Evolutionary conservation across 495 filamentous ascomycete species (phyloP).

Genomic region (Trichodelitschia bisporula): DNA sequence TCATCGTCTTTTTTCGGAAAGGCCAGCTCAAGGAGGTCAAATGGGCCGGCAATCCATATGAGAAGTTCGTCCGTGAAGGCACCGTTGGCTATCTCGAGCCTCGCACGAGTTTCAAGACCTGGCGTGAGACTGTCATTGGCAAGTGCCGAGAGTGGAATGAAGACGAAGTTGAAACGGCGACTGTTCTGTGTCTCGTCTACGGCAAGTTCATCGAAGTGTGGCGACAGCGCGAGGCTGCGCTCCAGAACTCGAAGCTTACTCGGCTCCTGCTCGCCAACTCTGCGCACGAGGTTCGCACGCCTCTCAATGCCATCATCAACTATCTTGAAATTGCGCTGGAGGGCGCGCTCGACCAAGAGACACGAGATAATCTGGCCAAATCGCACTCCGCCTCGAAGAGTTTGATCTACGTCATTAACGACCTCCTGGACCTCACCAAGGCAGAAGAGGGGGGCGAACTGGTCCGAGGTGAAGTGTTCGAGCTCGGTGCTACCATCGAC

Average conservation of each 20-base stretch:
- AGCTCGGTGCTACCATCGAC: slow-evolving; percentile 42
- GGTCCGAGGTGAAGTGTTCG: slow-evolving; percentile 61
- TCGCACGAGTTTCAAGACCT: slow-evolving; percentile 49
- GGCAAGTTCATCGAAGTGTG: slow-evolving; percentile 84
- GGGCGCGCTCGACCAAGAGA: slow-evolving; percentile 56
- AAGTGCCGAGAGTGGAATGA: slow-evolving; percentile 55
- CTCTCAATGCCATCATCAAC: slow-evolving; percentile 89
- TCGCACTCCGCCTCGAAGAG: slow-evolving; percentile 94
- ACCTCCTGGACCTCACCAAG: slow-evolving; percentile 79
- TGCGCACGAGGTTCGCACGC: slow-evolving; percentile 84
- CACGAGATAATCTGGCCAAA: slow-evolving; percentile 61
- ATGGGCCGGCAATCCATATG: slow-evolving; percentile 89
- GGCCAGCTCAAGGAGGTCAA: slow-evolving; percentile 57
- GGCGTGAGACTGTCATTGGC: slow-evolving; percentile 52
- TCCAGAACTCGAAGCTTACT: slow-evolving; percentile 65
- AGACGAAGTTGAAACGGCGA: slow-evolving; percentile 64
- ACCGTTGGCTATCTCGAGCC: slow-evolving; percentile 50
- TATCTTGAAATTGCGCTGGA: slow-evolving; percentile 88
- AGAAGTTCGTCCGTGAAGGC: slow-evolving; percentile 43
- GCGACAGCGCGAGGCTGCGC: slow-evolving; percentile 69
- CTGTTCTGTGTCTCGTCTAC: slow-evolving; percentile 74
- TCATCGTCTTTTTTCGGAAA: slow-evolving; percentile 78
- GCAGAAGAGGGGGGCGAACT: slow-evolving; percentile 60
- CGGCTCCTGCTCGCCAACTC: slow-evolving; percentile 69
- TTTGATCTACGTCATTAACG: slow-evolving; percentile 87